Conservation (phyloP, 2,329 filamentous ascomycete genomes). For the Exophiala lecanii-corni region DNA sequence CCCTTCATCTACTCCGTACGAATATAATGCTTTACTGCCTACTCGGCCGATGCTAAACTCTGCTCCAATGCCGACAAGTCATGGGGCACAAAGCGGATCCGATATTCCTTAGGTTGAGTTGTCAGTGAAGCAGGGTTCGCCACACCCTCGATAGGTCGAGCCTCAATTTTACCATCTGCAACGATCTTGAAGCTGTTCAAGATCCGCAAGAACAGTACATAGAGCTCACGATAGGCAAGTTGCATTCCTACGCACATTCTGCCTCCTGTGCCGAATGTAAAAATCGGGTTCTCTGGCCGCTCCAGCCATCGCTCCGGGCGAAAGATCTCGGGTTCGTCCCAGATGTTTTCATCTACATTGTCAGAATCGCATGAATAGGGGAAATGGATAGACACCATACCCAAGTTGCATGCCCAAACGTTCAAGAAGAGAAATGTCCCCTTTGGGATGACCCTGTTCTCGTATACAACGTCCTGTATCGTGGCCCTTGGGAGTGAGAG, state of each 20-base stretch:
- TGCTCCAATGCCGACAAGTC: constrained; percentile 41
- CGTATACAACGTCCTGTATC: constrained; percentile 54
- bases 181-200: constrained; percentile 59
- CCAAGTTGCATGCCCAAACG: constrained; percentile 64
- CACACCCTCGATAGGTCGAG: constrained; percentile 55
- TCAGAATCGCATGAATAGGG: neutral
- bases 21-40: too few relatives aligned
- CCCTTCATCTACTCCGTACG: too few relatives aligned
- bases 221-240: constrained; percentile 60
- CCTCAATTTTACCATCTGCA: constrained; percentile 36
- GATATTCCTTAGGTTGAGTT: constrained; percentile 55
- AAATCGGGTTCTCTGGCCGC: constrained; percentile 58
- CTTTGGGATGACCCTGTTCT: constrained; percentile 55
- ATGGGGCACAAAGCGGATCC: constrained; percentile 54
- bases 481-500: constrained; percentile 58
- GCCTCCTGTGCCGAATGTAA: constrained; percentile 62
- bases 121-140: constrained; percentile 59
- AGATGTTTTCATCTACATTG: constrained; percentile 45
- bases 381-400: constrained; percentile 1
- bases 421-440: constrained; percentile 62
- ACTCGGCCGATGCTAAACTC: too few relatives aligned
- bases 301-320: constrained; percentile 60
- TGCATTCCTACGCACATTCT: constrained; percentile 62
- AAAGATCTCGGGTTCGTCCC: constrained; percentile 54
- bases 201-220: constrained; percentile 59